phyloP scores from a whole-genome alignment of 768 basidiomycete genomes.

The Lentinula guzmanii region DNA sequence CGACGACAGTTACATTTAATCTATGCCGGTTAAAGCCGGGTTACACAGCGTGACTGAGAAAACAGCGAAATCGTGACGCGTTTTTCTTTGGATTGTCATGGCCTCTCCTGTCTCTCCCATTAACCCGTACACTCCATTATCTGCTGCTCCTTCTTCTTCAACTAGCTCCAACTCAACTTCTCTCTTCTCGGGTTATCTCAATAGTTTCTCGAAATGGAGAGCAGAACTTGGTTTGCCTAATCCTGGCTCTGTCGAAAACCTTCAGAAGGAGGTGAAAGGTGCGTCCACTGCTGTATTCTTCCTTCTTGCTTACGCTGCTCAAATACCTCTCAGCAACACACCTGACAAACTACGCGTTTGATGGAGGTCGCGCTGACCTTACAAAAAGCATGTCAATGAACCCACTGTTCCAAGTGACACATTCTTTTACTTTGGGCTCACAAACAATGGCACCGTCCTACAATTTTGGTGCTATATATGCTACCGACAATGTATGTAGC shows the following conservation, averaged over 20 bases:
- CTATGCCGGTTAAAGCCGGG: neutral
- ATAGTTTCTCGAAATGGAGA: slow-evolving; percentile 78
- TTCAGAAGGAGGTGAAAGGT: slow-evolving; percentile 93
- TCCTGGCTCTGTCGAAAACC: slow-evolving; percentile 90
- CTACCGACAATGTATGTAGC: slow-evolving; percentile 62
- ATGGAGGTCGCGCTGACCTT: slow-evolving; percentile 94
- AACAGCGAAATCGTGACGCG: neutral
- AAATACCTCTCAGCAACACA: slow-evolving; percentile 61
- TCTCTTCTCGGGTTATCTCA: slow-evolving; percentile 63
- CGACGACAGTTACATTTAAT: neutral
- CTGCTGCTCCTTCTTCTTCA: slow-evolving; percentile 1
- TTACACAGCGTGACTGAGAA: neutral
- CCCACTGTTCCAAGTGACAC: slow-evolving; percentile 98
- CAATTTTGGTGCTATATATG: slow-evolving; percentile 92
- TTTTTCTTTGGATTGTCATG: slow-evolving; percentile 25
- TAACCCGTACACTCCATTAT: slow-evolving; percentile 27
- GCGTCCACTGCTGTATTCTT: slow-evolving; percentile 17
- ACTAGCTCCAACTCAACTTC: neutral
- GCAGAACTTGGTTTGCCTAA: slow-evolving; percentile 75
- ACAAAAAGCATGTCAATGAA: slow-evolving; percentile 88
- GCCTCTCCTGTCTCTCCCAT: slow-evolving; percentile 34
- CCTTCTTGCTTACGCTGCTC: slow-evolving; percentile 3
- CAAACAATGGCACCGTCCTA: slow-evolving; percentile 82
- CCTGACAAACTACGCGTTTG: slow-evolving; percentile 91
- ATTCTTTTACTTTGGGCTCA: slow-evolving; percentile 89